Base-by-base conservation (phyloP, 768 basidiomycete genomes). In the Russula sp. region DNA sequence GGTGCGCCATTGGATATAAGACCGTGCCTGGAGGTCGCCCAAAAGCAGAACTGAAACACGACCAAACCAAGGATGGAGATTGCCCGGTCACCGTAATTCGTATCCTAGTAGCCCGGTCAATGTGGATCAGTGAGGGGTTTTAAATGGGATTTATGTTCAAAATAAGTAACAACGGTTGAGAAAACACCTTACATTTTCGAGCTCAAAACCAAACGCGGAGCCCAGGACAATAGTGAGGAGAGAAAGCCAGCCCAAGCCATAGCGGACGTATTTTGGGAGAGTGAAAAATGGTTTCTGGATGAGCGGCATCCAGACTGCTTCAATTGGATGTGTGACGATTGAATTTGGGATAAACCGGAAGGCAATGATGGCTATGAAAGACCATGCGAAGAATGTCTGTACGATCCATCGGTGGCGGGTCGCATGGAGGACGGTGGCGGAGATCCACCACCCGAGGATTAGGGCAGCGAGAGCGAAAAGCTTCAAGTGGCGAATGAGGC, bases 391-490 rank as follows among this genome's bases (percentile, higher is more conserved):
- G 46, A 92, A 49, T 0, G 90, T 88, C 74, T 92, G 89, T 8
- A 88, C 87, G 65, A 92, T 81, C 90, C 91, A 94, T 77, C 89
- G 80, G 73, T 83, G 86, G 56, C 91, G 83, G 3, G 92, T 92
- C 5, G 80, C 84, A 59, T 77, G 69, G 55, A 93, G 75, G 14
- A 91, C 73, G 0, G 84, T 91, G 10, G 91, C 76, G 64, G 86
- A 87, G 40, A 94, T 85, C 91, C 91, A 94, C 91, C 91, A 94
- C 46, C 83, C 91, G 52, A 92, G 77, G 67, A 94, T 89, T 54
- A 86, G 72, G 16, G 79, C 70, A 10, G 86, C 87, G 0, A 87
- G 66, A 18, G 69, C 83, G 52, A 73, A 74, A 40, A 92, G 76
- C 56, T 85, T 67, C 69, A 74, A 57, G 14, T 72, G 71, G 18